phyloP scores from a whole-genome alignment of 768 basidiomycete genomes.

The Hortiboletus flavorubellus region DNA sequence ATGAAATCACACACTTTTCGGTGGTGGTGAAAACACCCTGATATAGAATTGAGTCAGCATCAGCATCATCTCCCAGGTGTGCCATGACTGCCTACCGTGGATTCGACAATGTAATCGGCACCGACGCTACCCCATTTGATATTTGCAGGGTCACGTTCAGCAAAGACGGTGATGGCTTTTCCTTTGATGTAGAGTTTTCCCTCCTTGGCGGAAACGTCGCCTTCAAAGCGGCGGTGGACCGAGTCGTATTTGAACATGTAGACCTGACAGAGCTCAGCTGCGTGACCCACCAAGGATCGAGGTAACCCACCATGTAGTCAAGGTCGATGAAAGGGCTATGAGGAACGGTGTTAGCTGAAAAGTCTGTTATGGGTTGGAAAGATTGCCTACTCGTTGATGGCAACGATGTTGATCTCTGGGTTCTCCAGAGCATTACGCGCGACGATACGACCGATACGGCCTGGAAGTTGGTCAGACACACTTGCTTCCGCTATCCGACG shows the following conservation, averaged over 20 bases:
- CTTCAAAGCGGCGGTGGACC: constrained; percentile 91
- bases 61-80: background rate
- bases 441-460: constrained; percentile 99
- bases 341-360: constrained; percentile 2
- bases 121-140: constrained; percentile 81
- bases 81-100: constrained; percentile 58
- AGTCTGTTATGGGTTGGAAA: background rate
- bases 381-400: constrained; percentile 83
- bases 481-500: background rate
- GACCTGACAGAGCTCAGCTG: constrained; percentile 46
- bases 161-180: constrained; percentile 71
- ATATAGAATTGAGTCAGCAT: constrained; percentile 2
- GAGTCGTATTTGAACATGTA: constrained; percentile 99
- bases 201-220: constrained; percentile 74
- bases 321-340: constrained; percentile 94
- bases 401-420: constrained; percentile 79
- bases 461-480: constrained; percentile 34
- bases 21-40: constrained; percentile 96
- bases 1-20: constrained; percentile 60
- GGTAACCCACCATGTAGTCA: constrained; percentile 80
- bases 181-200: constrained; percentile 88
- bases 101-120: constrained; percentile 94
- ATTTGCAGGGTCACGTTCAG: constrained; percentile 80
- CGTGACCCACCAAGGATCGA: background rate
- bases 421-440: constrained; percentile 86